Evolutionary conservation across 1,284 basidiomycete species (phyloP), one percentile per base, ranked within the genome.

Genomic region (Butyriboletus appendiculatus): DNA sequence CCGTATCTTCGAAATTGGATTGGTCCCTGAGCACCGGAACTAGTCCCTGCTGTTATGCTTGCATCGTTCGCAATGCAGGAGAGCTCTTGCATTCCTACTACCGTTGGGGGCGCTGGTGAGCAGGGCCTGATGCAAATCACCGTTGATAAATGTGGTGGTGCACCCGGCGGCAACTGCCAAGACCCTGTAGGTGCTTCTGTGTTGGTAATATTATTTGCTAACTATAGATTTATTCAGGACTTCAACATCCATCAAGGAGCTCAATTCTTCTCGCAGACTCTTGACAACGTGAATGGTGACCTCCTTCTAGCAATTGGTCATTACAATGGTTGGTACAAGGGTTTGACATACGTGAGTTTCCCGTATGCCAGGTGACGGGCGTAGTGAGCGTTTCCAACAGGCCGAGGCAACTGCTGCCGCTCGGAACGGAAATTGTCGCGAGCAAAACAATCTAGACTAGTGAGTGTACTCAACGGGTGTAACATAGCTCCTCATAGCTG

Each of bases 41-140:
- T n/a, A 64, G 62, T 60, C 16, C 64, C 59, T 33, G 56, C 90
- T 4, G 90, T 93, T 66, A 74, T 96, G 60, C 71, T 95, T 42
- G 92, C 93, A 5, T 81, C 92, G 0, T 89, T 96, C 59, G 92
- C 92, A 34, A 88, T 96, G 85, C 86, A 89, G 69, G 88, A 90
- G 71, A 85, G 82, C 40, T 75, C 79, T 44, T 96, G 94, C 76
- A 84, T 88, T 59, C 79, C 86, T 2, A 55, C 73, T n/a, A 82
- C 79, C 6, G 76, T 84, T 43, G 93, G 94, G 53, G 88, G 86
- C 24, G 89, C 77, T 11, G 90, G 91, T 50, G 93, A 94, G 68
- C 84, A 89, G 62, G 94, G 92, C 26, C 70, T 89, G 51, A 94
- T 95, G 92, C 92, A 96, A 72, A 79, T 94, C 62, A 89, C 88